A percentile compares a stretch with the other conserved stretches of the same genome.
Evolutionary conservation across 1,284 basidiomycete species (phyloP).

Genomic region (Wolfiporia cocos): DNA sequence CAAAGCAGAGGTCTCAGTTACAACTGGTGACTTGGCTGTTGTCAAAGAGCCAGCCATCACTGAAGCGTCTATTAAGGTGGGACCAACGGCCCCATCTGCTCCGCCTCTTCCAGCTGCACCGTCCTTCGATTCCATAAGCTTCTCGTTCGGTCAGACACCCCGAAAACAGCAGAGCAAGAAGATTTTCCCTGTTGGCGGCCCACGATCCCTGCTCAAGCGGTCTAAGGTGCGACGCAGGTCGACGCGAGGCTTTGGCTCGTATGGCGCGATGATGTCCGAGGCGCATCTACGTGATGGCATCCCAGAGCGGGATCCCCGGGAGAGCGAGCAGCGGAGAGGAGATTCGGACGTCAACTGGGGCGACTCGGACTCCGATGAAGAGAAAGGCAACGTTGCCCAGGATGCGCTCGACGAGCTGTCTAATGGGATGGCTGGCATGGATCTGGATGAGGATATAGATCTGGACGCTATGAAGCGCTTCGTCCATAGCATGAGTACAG

Average conservation of each 20-base stretch:
- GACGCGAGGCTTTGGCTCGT: slow-evolving; percentile 37
- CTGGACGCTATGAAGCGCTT: slow-evolving; percentile 49
- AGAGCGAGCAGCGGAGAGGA: slow-evolving; percentile 46
- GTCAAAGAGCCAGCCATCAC: no score
- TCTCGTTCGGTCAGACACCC: slow-evolving; percentile 12
- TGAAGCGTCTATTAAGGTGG: no score
- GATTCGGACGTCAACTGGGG: slow-evolving; percentile 77
- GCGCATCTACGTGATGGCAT: slow-evolving; percentile 35
- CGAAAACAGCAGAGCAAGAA: slow-evolving; percentile 14
- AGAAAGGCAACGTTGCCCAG: no score
- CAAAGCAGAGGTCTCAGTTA: background rate
- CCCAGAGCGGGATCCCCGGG: slow-evolving; percentile 31
- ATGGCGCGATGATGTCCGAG: slow-evolving; percentile 55
- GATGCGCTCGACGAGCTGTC: slow-evolving; percentile 27
- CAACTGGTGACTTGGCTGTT: background rate
- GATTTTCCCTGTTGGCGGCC: slow-evolving; percentile 17
- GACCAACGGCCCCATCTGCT: background rate
- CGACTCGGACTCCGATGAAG: slow-evolving; percentile 60
- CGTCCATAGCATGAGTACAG: slow-evolving; percentile 41
- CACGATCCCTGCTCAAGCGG: slow-evolving; percentile 17
- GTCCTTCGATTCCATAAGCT: slow-evolving; percentile 15
- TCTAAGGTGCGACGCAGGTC: slow-evolving; percentile 23
- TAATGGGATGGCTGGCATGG: slow-evolving; percentile 44
- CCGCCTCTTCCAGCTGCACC: slow-evolving; percentile 5
- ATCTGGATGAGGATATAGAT: slow-evolving; percentile 48